Conservation (phyloP, 2,329 filamentous ascomycete species). For the Claviceps maximensis region DNA sequence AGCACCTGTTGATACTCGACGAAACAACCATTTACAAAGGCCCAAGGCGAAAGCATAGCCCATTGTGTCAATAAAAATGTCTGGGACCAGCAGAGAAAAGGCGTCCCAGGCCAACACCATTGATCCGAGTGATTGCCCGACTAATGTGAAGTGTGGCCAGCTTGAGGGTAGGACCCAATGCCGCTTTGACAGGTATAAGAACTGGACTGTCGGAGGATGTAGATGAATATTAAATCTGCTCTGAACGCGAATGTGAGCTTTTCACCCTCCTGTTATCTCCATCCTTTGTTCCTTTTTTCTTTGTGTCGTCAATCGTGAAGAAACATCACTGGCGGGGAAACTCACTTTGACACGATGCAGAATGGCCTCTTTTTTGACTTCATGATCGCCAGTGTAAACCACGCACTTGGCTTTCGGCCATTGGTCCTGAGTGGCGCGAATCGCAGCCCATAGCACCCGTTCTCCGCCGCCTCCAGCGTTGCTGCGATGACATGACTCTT, state of each 20-base stretch:
- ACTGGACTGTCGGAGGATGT: constrained; percentile 67
- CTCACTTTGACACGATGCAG: constrained; percentile 60
- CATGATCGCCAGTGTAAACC: constrained; percentile 92
- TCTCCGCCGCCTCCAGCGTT: constrained; percentile 95
- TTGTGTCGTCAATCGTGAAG: no score
- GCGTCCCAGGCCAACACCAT: constrained; percentile 82
- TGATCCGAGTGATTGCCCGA: constrained; percentile 88
- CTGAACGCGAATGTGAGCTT: constrained; percentile 23
- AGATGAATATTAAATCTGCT: constrained; percentile 87
- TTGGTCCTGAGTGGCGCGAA: constrained; percentile 75
- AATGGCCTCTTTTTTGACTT: constrained; percentile 68
- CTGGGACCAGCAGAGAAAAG: constrained; percentile 80
- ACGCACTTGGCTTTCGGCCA: constrained; percentile 84
- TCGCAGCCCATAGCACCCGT: constrained; percentile 89
- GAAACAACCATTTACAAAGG: constrained; percentile 71
- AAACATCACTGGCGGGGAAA: not conserved
- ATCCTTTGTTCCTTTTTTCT: not conserved
- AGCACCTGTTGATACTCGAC: constrained; percentile 66
- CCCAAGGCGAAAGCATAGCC: constrained; percentile 88
- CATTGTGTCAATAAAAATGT: constrained; percentile 96
- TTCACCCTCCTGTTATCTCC: not conserved
- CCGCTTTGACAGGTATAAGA: constrained; percentile 82
- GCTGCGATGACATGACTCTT: constrained; percentile 28
- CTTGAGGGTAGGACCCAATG: constrained; percentile 75
- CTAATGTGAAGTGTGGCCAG: constrained; percentile 83